A percentile compares a stretch with the other conserved stretches of the same genome.
phyloP scores from a whole-genome alignment of 306 rosid genomes.

The apple (Malus domestica) region ASM211411v1 NC_041791.1:573501-574000 shows the following conservation, averaged over 20 bases:
- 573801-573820: conserved; percentile 65
- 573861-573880: too few species aligned
- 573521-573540: not conserved
- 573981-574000: conserved; percentile 73
- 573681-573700: conserved; percentile 59
- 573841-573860: not conserved
- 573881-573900: too few species aligned
- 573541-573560: not conserved
- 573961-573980: conserved; percentile 22
- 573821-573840: too few species aligned
- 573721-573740: conserved; percentile 70
- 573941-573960: too few species aligned
- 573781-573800: conserved; percentile 73
- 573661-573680: conserved; percentile 53
- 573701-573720: conserved; percentile 57
- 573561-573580: not conserved
- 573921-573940: too few species aligned
- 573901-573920: too few species aligned
- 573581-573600: not conserved
- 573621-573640: conserved; percentile 76
- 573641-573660: conserved; percentile 84
- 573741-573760: conserved; percentile 73
- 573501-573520: not conserved
- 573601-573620: conserved; percentile 34
- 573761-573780: conserved; percentile 67